Evolutionary conservation across 305 asterid species (phyloP).

Genomic region (Fraxinus paxiana): DNA sequence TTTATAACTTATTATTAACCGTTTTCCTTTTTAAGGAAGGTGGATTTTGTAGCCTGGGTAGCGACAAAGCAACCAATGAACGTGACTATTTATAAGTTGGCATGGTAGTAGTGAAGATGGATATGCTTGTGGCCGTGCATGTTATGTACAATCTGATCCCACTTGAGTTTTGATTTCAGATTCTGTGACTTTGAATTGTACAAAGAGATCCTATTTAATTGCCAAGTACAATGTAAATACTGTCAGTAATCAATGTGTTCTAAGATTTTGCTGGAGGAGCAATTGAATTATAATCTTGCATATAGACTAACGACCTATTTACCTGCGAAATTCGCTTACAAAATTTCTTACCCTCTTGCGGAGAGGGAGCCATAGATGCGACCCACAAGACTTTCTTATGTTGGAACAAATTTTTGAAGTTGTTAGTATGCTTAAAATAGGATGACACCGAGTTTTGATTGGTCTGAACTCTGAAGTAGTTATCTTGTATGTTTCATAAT

Average conservation of each 20-base stretch:
- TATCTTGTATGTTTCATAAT: not conserved
- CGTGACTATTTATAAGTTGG: not conserved
- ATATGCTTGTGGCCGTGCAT: not conserved
- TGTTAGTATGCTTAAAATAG: not conserved
- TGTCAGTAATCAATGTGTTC: not conserved
- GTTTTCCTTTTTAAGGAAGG: not conserved
- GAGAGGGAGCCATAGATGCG: not conserved
- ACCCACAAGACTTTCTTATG: not conserved
- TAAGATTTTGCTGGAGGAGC: not conserved
- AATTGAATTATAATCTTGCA: not conserved
- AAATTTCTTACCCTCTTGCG: not conserved
- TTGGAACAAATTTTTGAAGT: not conserved
- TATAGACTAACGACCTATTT: not conserved
- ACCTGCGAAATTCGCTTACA: not conserved
- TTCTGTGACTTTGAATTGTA: not conserved
- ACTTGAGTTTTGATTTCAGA: not conserved
- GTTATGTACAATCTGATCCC: not conserved
- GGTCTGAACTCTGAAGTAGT: not conserved
- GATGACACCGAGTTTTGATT: not conserved
- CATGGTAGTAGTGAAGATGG: not conserved
- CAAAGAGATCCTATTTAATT: not conserved
- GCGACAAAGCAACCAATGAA: not conserved
- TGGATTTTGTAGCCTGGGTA: not conserved
- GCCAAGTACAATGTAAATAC: constrained; percentile 1
- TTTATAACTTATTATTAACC: not conserved